Evolutionary conservation across 176 grass and related monocot species (phyloP), one percentile per base, ranked within the genome.

Genomic region (Rhynchospora breviuscula): DNA sequence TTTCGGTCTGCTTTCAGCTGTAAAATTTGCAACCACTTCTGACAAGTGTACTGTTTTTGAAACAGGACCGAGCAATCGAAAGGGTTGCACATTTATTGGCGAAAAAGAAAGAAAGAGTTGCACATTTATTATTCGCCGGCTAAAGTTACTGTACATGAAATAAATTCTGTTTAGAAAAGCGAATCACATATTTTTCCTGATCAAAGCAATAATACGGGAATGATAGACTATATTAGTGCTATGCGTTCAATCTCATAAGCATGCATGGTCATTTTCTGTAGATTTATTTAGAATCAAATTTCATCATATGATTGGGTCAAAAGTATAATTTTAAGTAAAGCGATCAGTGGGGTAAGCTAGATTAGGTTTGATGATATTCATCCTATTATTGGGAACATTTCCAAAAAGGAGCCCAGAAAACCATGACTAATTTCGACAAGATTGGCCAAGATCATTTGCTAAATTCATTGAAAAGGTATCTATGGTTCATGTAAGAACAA

Each of bases 11-110:
- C 23, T 49, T 48, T 47, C 25, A 82, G 43, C 63, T 49, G 43
- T 67, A 82, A 52, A 40, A 43, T 82, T 82, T 82, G 48, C 23
- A 48, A 7, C 61, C 35, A 82, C 14, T 82, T 82, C 61, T 82
- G 79, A 82, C 58, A 81, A 13, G 35, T 81, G 79, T 45, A 81
- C 60, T 64, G 79, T 81, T 81, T 81, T 59, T 66, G 59, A 17
- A 61, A 64, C 40, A 67, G 59, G 21, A 49, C 23, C 2, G 23
- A 45, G 59, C 79, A 82, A 47, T 53, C 51, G 43, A 82, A 51
- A 15, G 35, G 43, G 13, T 67, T 67, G 61, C 19, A 2, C 22
- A 67, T 82, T 81, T 82, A 82, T 81, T 65, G 60, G 45, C 12
- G 22, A 74, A 74, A 74, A 52, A 18, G 44, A 6, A 19, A 22